Conservation (phyloP, 2,329 filamentous ascomycete species). For the Cladosporium halotolerans region DNA sequence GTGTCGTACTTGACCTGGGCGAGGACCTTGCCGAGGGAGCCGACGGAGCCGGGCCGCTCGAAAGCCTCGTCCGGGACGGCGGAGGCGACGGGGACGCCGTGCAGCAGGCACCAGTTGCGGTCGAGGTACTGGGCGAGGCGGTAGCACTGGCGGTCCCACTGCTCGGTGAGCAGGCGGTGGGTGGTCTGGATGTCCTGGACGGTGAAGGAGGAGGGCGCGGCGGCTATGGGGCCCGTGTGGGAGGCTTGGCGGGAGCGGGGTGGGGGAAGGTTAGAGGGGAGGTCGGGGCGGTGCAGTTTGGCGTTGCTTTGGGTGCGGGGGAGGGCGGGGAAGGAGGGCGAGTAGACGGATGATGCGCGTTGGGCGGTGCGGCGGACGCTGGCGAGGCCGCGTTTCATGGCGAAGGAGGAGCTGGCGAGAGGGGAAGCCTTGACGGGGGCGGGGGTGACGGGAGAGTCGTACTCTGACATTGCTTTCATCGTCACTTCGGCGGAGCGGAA, state of each 20-base stretch:
- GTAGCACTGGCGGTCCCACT: conserved; percentile 45
- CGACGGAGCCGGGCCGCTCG: conserved; percentile 37
- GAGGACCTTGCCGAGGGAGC: conserved; percentile 35
- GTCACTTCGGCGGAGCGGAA: conserved; percentile 43
- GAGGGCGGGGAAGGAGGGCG: conserved; percentile 28
- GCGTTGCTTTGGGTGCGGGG: conserved; percentile 15
- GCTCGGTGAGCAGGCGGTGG: conserved; percentile 42
- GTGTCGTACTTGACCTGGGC: conserved; percentile 41
- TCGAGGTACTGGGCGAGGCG: conserved; percentile 42
- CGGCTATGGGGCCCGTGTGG: conserved; percentile 16
- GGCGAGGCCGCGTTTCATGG: conserved; percentile 27
- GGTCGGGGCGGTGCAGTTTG: not conserved
- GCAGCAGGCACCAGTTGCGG: conserved; percentile 41
- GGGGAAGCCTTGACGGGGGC: not conserved
- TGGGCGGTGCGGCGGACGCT: conserved; percentile 27
- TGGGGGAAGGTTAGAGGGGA: conserved; percentile 11
- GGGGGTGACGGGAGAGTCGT: not conserved
- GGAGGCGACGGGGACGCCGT: conserved; percentile 38
- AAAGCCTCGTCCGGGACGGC: conserved; percentile 43
- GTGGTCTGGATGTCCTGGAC: conserved; percentile 47
- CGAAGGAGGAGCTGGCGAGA: conserved; percentile 13
- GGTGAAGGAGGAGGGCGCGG: conserved; percentile 28
- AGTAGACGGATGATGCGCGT: conserved; percentile 22
- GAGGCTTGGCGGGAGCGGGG: conserved; percentile 19
- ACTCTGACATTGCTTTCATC: conserved; percentile 27